Evolutionary conservation across 192 early-diverging fungal genomes (phyloP).

Genomic region (Chytriomyces sp.): DNA sequence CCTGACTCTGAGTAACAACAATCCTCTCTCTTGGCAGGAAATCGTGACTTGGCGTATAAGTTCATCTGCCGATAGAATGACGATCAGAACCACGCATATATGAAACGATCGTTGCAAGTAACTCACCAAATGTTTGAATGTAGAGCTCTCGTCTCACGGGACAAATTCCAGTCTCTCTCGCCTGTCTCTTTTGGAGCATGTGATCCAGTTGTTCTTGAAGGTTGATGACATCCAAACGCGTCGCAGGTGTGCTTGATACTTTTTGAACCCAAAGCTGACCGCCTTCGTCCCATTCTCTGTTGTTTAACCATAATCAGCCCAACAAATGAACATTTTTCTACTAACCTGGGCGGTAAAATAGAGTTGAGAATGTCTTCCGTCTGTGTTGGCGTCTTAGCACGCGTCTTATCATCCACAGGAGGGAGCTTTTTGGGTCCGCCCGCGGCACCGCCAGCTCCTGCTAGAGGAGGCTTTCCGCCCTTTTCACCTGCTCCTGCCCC

Average conservation of each 20-base stretch:
- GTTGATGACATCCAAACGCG: slow-evolving; percentile 60
- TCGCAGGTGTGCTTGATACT: slow-evolving; percentile 63
- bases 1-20: slow-evolving; percentile 60
- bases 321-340: slow-evolving; percentile 7
- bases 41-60: slow-evolving; percentile 70
- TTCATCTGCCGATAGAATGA: slow-evolving; percentile 47
- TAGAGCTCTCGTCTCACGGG: slow-evolving; percentile 65
- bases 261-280: slow-evolving; percentile 68
- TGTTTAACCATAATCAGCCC: neutral
- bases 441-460: slow-evolving; percentile 16
- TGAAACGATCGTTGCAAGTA: too few species aligned
- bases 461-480: slow-evolving; percentile 28
- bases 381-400: slow-evolving; percentile 62
- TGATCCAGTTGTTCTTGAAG: slow-evolving; percentile 68
- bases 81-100: neutral
- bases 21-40: slow-evolving; percentile 64
- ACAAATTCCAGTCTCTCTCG: slow-evolving; percentile 63
- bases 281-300: slow-evolving; percentile 65
- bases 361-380: slow-evolving; percentile 68
- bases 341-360: slow-evolving; percentile 64
- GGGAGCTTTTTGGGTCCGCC: slow-evolving; percentile 52
- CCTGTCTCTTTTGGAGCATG: slow-evolving; percentile 67
- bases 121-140: slow-evolving; percentile 64
- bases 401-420: slow-evolving; percentile 61
- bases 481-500: slow-evolving; percentile 1